Conservation (phyloP, 2,329 filamentous ascomycete genomes). For the Nothophoma quercina region DNA sequence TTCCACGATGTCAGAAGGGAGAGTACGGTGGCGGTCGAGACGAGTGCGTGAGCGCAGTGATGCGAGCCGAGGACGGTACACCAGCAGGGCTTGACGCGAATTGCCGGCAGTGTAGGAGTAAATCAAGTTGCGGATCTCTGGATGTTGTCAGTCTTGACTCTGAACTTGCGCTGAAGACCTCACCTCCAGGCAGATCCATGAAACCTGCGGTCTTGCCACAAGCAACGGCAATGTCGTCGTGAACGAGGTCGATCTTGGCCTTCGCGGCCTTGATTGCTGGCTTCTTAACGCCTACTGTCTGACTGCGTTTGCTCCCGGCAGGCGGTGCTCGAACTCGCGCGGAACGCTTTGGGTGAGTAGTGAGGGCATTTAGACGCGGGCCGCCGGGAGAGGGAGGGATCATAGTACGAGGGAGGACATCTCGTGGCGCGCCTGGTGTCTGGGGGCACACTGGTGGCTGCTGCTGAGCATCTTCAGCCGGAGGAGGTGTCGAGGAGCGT, state of each 20-base stretch:
- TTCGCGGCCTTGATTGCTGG: neutral
- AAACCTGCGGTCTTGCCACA: slow-evolving; percentile 16
- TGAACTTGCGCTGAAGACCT: neutral
- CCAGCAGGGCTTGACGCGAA: slow-evolving; percentile 31
- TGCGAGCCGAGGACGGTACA: slow-evolving; percentile 34
- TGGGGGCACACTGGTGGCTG: neutral
- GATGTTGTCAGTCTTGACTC: neutral
- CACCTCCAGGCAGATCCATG: slow-evolving; percentile 34
- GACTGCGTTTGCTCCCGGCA: neutral
- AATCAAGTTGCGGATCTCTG: slow-evolving; percentile 42
- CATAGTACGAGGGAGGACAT: neutral
- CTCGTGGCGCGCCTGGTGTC: neutral
- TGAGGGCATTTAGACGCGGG: neutral
- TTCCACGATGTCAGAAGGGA: slow-evolving; percentile 25
- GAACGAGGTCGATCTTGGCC: neutral
- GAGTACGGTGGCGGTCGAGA: slow-evolving; percentile 24
- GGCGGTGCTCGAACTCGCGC: neutral
- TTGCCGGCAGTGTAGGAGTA: slow-evolving; percentile 25
- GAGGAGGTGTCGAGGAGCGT: neutral
- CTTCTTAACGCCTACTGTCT: neutral
- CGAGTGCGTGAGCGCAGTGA: slow-evolving; percentile 36
- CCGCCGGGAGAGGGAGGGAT: neutral
- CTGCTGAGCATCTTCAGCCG: neutral
- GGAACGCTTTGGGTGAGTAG: neutral
- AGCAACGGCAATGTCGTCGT: too few species aligned